A percentile compares a stretch with the other conserved stretches of the same genome.
These are phyloP conservation scores for Astrocystis sublimbata DNA, from an alignment of 495 filamentous ascomycete species.

Conservation along the genomic window DNA sequence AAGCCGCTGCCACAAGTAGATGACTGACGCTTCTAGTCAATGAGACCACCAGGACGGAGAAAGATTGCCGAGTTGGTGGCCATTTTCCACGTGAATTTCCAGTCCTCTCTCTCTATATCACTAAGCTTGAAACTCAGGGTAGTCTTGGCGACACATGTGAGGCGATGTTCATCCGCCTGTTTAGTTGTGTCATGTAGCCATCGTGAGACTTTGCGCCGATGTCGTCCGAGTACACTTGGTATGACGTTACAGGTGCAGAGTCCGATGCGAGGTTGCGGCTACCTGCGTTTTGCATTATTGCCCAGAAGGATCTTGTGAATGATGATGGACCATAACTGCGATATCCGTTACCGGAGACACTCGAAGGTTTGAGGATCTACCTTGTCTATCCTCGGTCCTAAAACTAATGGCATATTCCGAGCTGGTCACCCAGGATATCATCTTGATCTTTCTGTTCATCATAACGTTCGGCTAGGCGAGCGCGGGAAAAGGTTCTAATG, in stretches of 20 bases:
- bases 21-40: background rate
- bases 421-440: too few relatives aligned
- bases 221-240: background rate
- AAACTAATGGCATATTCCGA: too few relatives aligned
- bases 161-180: background rate
- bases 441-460: too few relatives aligned
- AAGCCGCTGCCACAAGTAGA: slow-evolving; percentile 2
- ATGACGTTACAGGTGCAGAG: background rate
- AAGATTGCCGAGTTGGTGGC: background rate
- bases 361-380: too few relatives aligned
- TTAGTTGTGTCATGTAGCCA: background rate
- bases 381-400: too few relatives aligned
- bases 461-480: too few relatives aligned
- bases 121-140: background rate
- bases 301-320: background rate
- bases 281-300: slow-evolving; percentile 1
- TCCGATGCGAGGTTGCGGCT: background rate
- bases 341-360: background rate
- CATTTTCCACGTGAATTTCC: slow-evolving; percentile 9
- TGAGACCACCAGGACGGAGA: background rate
- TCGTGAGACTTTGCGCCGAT: background rate
- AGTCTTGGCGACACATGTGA: background rate
- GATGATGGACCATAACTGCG: background rate
- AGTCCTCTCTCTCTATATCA: background rate
- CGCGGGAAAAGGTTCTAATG: too few relatives aligned